Evolutionary conservation across 306 rosid species (phyloP), one percentile per base, ranked within the genome.

Genomic region (Trifolium dubium): DNA sequence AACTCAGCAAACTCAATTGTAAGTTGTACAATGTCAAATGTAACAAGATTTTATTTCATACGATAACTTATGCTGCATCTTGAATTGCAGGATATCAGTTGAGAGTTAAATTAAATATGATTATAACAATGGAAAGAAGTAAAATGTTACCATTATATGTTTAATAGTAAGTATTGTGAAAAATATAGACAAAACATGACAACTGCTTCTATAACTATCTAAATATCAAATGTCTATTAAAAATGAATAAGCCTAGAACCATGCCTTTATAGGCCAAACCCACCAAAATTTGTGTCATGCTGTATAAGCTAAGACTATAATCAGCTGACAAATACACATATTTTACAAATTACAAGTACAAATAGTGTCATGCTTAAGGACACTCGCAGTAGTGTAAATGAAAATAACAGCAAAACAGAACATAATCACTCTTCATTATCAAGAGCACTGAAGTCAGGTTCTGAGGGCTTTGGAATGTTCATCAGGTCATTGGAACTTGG

Each of bases 381-480:
- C 64, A 60, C 8, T 23, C 3, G 14, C 35, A 65, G 3, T 73
- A 19, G 7, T 56, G 17, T 60, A 59, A 40, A 53, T 60, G 4
- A 56, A 64, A 43, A 49, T 8, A 54, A 61, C 46, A 35, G 10
- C 19, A 58, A 46, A 15, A 39, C 30, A 23, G 6, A 34, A 59
- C 10, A 56, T 17, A 19, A 80, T 74, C 39, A 75, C 23, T 68
- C 60, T 14, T 55, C 51, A 50, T 72, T 79, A 41, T 66, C 12
- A 14, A 46, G 76, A 58, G 63, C 67, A 31, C 94, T 76, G 79
- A 88, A 91, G 77, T 91, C 94, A 40, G 98, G 98, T 71, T 94
- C 96, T 0, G 90, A 29, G 10, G 97, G 98, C 87, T 89, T 93
- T 75, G 78, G 85, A 69, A 83, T 75, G n/a, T 11, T 76, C 67